Evolutionary conservation across 495 filamentous ascomycete species (phyloP).

Genomic region (Aspergillus avenaceus): DNA sequence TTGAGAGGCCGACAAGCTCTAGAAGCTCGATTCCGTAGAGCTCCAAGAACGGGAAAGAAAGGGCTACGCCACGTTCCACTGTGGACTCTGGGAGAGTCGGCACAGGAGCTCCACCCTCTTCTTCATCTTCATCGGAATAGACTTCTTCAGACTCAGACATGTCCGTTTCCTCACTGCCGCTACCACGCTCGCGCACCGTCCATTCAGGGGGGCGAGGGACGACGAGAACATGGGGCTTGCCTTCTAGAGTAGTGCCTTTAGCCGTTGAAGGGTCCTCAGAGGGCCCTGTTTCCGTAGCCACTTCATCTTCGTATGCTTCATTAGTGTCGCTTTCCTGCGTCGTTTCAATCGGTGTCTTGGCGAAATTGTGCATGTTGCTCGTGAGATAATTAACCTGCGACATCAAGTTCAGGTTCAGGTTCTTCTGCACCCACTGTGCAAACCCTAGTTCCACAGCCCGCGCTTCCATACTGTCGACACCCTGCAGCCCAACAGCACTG

Average conservation of each 20-base stretch:
- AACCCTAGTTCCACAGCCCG: conserved; percentile 64
- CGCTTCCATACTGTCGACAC: conserved; percentile 56
- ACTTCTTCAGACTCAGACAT: conserved; percentile 40
- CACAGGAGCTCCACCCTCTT: conserved; percentile 38
- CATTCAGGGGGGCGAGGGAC: conserved; percentile 85
- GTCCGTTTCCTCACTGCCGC: conserved; percentile 31
- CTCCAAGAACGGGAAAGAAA: conserved; percentile 80
- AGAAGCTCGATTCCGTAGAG: conserved; percentile 79
- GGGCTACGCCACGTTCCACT: conserved; percentile 61
- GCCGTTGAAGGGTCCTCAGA: conserved; percentile 10
- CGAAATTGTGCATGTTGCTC: conserved; percentile 68
- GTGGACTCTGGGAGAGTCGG: conserved; percentile 24
- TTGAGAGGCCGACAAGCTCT: conserved; percentile 62
- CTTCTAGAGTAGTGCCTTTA: conserved; percentile 24
- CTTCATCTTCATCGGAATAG: conserved; percentile 44
- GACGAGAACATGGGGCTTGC: conserved; percentile 63
- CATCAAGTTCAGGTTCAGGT: conserved; percentile 60
- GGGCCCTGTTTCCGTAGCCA: conserved; percentile 3
- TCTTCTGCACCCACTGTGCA: conserved; percentile 48
- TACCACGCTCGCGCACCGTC: conserved; percentile 43
- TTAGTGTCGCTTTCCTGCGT: conserved; percentile 7
- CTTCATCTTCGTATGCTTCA: conserved; percentile 23
- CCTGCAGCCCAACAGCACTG: conserved; percentile 61
- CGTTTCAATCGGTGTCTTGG: conserved; percentile 43
- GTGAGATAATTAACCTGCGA: conserved; percentile 74